Conservation (phyloP, 1,139 yeast genomes). For the Kurtzmaniella quercitrusa region DNA sequence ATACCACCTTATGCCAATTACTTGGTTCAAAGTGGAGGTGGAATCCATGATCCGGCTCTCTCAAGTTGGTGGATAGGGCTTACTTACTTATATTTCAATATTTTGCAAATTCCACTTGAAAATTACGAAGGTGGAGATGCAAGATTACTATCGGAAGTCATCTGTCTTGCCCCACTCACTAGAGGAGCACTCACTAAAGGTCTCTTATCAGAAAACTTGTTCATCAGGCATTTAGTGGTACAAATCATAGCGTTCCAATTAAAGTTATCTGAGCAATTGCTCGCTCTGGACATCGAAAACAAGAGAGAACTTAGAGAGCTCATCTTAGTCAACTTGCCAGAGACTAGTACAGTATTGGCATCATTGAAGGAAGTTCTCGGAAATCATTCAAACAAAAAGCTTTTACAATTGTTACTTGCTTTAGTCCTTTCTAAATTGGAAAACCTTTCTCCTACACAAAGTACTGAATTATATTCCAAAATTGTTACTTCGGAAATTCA, state of each 20-base stretch:
- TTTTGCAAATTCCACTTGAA: constrained; percentile 48
- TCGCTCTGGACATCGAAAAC: constrained; percentile 23
- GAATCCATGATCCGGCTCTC: constrained; percentile 65
- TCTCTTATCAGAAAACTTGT: constrained; percentile 46
- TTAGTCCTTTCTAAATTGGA: constrained; percentile 22
- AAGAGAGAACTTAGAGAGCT: constrained; percentile 27
- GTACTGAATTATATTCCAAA: constrained; percentile 13
- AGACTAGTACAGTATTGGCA: constrained; percentile 12
- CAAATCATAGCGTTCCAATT: constrained; percentile 57
- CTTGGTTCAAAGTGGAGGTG: constrained; percentile 50
- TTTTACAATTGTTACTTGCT: constrained; percentile 24
- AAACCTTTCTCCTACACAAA: constrained; percentile 16
- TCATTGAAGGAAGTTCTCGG: constrained; percentile 6
- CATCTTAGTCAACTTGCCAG: constrained; percentile 29
- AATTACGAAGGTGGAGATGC: constrained; percentile 13
- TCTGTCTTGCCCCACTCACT: constrained; percentile 67
- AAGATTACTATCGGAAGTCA: constrained; percentile 42
- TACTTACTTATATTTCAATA: constrained; percentile 56
- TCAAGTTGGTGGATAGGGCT: constrained; percentile 83
- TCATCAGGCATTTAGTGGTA: constrained; percentile 64
- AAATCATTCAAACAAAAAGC: constrained; percentile 12
- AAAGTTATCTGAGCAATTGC: constrained; percentile 44
- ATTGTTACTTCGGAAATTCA: constrained; percentile 18
- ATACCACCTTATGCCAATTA: constrained; percentile 67
- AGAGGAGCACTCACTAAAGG: constrained; percentile 56